These are phyloP conservation scores for Cardiosporidium cionae DNA, from an alignment of 169 alveolate genomes.

Conservation along the genomic window DNA sequence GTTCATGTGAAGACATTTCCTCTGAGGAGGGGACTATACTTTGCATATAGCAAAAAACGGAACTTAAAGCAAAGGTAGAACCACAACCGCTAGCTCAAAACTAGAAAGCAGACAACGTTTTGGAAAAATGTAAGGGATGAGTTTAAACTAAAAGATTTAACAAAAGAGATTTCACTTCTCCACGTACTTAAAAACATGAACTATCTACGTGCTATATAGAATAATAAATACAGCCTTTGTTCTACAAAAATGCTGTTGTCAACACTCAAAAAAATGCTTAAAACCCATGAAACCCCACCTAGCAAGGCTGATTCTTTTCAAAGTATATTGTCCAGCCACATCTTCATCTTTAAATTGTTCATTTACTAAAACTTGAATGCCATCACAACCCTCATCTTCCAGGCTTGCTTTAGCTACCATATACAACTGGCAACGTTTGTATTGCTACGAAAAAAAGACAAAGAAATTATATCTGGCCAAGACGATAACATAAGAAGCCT, in stretches of 20 bases:
- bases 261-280: too few species aligned
- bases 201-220: too few species aligned
- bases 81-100: constrained; percentile 4
- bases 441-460: constrained; percentile 15
- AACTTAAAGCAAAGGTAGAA: background rate
- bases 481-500: background rate
- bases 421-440: constrained; percentile 34
- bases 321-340: constrained; percentile 28
- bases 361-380: constrained; percentile 25
- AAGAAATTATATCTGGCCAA: background rate
- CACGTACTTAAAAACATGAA: background rate
- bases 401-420: constrained; percentile 39
- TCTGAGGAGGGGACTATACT: background rate
- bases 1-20: background rate
- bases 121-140: background rate
- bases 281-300: too few species aligned
- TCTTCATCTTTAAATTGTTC: constrained; percentile 13
- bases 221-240: background rate
- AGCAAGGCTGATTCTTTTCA: constrained; percentile 32
- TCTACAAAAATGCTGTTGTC: too few species aligned
- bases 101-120: background rate
- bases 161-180: background rate
- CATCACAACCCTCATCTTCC: constrained; percentile 30
- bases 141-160: background rate
- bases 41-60: background rate